A percentile compares a stretch with the other conserved stretches of the same genome.
Conservation (phyloP, 768 basidiomycete species). For the Rhizopogon vinicolor region DNA sequence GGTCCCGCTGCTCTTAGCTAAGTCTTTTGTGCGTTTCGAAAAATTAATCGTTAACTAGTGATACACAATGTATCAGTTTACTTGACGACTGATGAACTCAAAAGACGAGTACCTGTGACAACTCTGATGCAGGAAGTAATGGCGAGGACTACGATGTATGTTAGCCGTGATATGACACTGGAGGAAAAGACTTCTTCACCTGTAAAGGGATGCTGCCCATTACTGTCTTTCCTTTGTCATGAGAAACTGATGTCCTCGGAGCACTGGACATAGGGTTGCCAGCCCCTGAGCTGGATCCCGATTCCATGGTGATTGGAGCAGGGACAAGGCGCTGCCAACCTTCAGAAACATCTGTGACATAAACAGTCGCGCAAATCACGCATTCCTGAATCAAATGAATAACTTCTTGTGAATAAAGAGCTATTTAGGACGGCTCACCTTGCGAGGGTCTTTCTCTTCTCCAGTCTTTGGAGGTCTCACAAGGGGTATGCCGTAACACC, state of each 20-base stretch:
- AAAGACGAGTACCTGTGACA: constrained; percentile 18
- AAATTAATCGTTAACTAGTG: constrained; percentile 17
- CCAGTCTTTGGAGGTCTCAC: constrained; percentile 69
- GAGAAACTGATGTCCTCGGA: neutral
- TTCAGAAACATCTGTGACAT: constrained; percentile 50
- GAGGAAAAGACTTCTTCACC: neutral
- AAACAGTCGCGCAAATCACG: constrained; percentile 66
- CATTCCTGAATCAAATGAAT: constrained; percentile 54
- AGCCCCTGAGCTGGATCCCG: neutral
- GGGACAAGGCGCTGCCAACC: constrained; percentile 44
- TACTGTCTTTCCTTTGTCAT: constrained; percentile 9
- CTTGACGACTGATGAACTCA: constrained; percentile 4
- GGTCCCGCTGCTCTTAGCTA: constrained; percentile 11
- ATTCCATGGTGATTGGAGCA: constrained; percentile 7
- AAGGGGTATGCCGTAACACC: constrained; percentile 80
- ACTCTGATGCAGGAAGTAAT: constrained; percentile 23
- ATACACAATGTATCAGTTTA: neutral
- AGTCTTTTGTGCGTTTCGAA: constrained; percentile 8
- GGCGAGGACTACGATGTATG: constrained; percentile 12
- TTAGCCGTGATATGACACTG: neutral
- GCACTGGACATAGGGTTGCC: neutral
- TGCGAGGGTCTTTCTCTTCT: constrained; percentile 57
- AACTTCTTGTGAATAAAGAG: neutral
- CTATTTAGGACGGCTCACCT: constrained; percentile 37
- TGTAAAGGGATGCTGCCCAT: constrained; percentile 18